These are phyloP conservation scores for Nicotiana rustica DNA, from an alignment of 305 asterid species.

Conservation along the genomic window DNA sequence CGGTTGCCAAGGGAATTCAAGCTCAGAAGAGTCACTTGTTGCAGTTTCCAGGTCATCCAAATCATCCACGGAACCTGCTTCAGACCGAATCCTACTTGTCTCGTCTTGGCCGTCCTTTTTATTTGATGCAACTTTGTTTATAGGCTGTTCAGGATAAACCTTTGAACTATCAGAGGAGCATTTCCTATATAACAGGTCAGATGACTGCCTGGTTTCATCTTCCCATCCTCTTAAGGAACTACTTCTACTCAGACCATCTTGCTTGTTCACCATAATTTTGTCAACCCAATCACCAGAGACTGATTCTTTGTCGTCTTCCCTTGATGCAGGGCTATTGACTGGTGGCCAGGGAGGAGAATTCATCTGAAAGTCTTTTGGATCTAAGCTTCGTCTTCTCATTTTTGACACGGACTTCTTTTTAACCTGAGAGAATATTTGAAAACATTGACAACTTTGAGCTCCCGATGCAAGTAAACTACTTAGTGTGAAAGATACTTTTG, in stretches of 20 bases:
- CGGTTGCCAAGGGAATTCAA: conserved; percentile 56
- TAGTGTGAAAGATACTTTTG: neutral
- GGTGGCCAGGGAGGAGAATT: conserved; percentile 61
- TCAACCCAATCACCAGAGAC: conserved; percentile 64
- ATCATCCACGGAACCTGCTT: conserved; percentile 47
- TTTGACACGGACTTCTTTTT: conserved; percentile 49
- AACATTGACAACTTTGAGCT: conserved; percentile 4
- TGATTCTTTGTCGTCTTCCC: conserved; percentile 57
- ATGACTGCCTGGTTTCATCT: conserved; percentile 43
- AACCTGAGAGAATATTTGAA: conserved; percentile 48
- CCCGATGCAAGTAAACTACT: conserved; percentile 13
- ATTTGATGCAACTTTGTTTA: conserved; percentile 37
- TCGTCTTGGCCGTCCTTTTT: conserved; percentile 55
- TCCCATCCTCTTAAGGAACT: conserved; percentile 43
- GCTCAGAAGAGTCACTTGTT: conserved; percentile 75
- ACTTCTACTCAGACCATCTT: conserved; percentile 43
- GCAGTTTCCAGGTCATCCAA: conserved; percentile 65
- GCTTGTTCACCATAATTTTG: conserved; percentile 61
- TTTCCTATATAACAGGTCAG: conserved; percentile 53
- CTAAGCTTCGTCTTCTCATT: conserved; percentile 69
- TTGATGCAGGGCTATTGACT: conserved; percentile 44
- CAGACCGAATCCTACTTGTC: conserved; percentile 42
- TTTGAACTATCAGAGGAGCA: conserved; percentile 44
- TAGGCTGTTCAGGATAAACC: conserved; percentile 49
- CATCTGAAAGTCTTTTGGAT: conserved; percentile 56